These are phyloP conservation scores for Xerocomellus chrysenteron DNA, from an alignment of 768 basidiomycete genomes.

Conservation along the genomic window DNA sequence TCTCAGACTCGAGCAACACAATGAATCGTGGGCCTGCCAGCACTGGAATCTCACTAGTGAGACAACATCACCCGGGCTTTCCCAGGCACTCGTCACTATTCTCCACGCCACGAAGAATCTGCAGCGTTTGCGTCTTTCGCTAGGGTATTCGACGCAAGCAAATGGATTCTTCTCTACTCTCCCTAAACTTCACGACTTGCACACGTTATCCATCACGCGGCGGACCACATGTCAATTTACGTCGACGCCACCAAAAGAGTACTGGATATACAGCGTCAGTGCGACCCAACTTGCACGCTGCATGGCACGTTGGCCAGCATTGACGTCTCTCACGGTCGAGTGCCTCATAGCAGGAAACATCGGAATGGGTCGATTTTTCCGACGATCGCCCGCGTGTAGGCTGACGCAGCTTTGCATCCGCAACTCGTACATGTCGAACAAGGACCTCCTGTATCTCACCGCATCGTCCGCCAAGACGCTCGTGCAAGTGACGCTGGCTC, in stretches of 20 bases:
- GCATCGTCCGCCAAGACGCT: slow-evolving; percentile 1
- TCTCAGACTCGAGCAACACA: background rate
- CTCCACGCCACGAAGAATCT: slow-evolving; percentile 3
- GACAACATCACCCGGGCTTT: background rate
- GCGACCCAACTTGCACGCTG: background rate
- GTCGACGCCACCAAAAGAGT: too few species aligned
- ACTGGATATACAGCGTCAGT: background rate
- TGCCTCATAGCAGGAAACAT: background rate
- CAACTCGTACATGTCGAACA: background rate
- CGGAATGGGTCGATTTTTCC: background rate
- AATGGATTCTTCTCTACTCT: background rate
- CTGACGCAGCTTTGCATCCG: background rate
- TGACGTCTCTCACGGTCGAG: background rate
- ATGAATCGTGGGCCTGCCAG: background rate
- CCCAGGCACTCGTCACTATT: background rate
- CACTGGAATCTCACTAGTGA: background rate
- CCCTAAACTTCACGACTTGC: background rate
- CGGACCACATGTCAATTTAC: background rate
- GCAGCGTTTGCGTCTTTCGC: background rate
- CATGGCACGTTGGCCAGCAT: background rate
- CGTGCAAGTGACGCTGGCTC: background rate
- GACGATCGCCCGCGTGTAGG: background rate
- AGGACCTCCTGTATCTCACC: background rate
- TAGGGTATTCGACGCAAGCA: background rate
- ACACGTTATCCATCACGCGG: background rate